These are phyloP conservation scores for Cladophialophora exuberans DNA, from an alignment of 2,329 filamentous ascomycete genomes.

Conservation along the genomic window DNA sequence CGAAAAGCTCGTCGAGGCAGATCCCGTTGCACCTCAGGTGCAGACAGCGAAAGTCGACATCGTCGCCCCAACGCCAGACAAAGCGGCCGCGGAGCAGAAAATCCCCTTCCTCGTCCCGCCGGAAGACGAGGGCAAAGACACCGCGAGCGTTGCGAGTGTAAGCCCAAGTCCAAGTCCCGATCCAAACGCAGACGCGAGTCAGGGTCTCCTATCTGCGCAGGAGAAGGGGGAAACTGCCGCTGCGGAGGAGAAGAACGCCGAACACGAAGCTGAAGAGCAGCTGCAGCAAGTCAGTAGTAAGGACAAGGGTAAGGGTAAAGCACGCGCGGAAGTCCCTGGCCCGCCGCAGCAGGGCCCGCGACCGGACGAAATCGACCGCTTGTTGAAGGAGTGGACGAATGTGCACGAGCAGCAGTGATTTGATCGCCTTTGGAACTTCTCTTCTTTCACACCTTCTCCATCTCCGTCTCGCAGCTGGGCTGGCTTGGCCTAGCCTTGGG, in stretches of 20 bases:
- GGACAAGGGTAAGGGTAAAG: background rate
- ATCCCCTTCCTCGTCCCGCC: background rate
- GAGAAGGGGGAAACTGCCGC: background rate
- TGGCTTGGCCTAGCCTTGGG: too few relatives aligned
- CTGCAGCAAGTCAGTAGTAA: background rate
- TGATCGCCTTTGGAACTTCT: too few relatives aligned
- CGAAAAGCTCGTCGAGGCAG: too few relatives aligned
- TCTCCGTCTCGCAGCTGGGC: background rate
- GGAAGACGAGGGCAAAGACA: background rate
- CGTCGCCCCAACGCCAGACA: background rate
- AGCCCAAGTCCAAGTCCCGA: too few relatives aligned
- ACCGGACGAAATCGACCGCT: conserved; percentile 6
- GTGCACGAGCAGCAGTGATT: background rate
- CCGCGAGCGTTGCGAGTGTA: too few relatives aligned
- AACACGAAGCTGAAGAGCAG: background rate
- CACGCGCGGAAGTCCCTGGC: too few relatives aligned
- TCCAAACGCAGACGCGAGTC: too few relatives aligned
- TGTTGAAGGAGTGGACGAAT: conserved; percentile 15
- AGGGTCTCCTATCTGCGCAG: too few relatives aligned
- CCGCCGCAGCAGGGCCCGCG: background rate
- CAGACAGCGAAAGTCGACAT: background rate
- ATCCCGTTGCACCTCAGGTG: too few relatives aligned
- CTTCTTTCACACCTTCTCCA: too few relatives aligned
- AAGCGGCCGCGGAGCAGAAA: background rate
- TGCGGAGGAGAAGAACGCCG: background rate